Conservation (phyloP, 2,329 filamentous ascomycete species). For the Colletotrichum phormii region DNA sequence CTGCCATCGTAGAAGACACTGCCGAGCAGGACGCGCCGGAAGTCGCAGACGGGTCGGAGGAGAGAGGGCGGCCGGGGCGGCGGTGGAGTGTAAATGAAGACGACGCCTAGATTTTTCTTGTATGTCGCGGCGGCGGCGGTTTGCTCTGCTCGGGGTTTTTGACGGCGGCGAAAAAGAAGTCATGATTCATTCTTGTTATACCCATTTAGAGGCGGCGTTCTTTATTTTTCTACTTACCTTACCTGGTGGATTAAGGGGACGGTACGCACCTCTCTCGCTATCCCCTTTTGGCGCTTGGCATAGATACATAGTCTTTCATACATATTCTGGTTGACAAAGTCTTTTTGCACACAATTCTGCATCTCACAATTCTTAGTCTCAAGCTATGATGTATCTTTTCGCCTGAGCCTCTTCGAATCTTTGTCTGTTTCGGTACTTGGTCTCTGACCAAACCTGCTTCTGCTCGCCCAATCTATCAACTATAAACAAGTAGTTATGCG, state of each 20-base stretch:
- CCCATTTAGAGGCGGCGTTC: constrained; percentile 32
- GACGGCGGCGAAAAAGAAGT: constrained; percentile 8
- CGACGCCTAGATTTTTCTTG: neutral
- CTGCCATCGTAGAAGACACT: neutral
- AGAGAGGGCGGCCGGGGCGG: constrained; percentile 13
- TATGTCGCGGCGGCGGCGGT: no score
- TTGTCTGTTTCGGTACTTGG: no score
- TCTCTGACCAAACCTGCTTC: neutral
- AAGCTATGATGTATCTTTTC: no score
- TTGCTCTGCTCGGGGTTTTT: neutral
- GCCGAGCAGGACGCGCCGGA: neutral
- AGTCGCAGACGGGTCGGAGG: constrained; percentile 7
- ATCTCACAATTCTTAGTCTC: no score
- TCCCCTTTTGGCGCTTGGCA: neutral
- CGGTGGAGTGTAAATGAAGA: constrained; percentile 28
- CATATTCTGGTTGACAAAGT: no score
- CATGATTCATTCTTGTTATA: constrained; percentile 33
- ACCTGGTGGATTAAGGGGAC: neutral
- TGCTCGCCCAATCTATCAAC: neutral
- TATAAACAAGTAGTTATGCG: neutral
- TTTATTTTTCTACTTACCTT: neutral
- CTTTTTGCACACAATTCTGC: neutral
- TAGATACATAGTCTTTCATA: neutral
- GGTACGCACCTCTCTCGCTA: neutral
- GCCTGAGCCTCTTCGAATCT: neutral